phyloP scores from a whole-genome alignment of 2,329 filamentous ascomycete genomes.

The Epichloe glyceriae region DNA sequence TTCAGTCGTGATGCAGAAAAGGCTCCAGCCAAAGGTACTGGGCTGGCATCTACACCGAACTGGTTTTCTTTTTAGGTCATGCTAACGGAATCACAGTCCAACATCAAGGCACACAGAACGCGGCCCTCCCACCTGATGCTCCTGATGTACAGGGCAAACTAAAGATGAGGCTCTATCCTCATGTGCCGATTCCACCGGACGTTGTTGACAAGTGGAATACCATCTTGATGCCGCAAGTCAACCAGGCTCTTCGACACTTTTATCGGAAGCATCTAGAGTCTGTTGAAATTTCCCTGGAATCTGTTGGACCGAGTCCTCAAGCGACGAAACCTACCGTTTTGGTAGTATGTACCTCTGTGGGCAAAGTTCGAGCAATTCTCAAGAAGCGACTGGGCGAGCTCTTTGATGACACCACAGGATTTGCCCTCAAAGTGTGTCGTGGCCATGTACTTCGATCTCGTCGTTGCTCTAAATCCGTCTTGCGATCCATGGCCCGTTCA shows the following conservation, averaged over 20 bases:
- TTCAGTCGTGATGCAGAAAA: background rate
- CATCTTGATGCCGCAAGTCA: conserved; percentile 59
- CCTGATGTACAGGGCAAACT: conserved; percentile 12
- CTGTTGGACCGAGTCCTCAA: conserved; percentile 54
- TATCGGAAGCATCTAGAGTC: conserved; percentile 64
- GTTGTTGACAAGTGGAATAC: conserved; percentile 60
- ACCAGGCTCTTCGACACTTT: conserved; percentile 55
- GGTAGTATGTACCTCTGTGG: conserved; percentile 63
- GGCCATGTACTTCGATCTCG: conserved; percentile 54
- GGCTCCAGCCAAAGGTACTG: background rate
- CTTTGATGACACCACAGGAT: conserved; percentile 50
- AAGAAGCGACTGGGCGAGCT: conserved; percentile 52
- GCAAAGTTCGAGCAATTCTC: conserved; percentile 58
- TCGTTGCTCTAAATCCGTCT: conserved; percentile 22
- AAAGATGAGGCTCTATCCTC: conserved; percentile 46
- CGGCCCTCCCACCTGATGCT: conserved; percentile 4
- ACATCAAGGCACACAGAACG: background rate
- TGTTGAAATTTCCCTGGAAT: conserved; percentile 65
- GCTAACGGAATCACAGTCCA: background rate
- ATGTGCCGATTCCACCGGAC: conserved; percentile 43
- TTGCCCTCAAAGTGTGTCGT: conserved; percentile 58
- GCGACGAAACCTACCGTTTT: conserved; percentile 60
- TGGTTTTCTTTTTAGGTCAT: background rate
- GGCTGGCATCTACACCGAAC: background rate
- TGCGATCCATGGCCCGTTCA: conserved; percentile 19